Base-by-base conservation (phyloP, 129 eudicot genomes). In the Dittrichia graveolens region DNA sequence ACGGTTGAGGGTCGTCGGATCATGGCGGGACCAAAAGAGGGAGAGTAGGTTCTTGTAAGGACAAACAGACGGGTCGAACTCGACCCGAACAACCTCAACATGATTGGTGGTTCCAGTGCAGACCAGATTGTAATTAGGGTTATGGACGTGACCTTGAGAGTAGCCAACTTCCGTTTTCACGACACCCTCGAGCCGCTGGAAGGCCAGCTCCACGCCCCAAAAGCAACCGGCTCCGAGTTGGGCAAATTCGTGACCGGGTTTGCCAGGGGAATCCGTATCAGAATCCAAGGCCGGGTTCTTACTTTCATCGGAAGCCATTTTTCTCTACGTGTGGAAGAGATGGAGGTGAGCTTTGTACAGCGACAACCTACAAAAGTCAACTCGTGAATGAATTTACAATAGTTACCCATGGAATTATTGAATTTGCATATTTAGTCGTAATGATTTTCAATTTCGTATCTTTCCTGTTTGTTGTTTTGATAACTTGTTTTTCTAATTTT, bases 171-270 rank as follows among this genome's bases (percentile, higher is more conserved):
- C 96, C 7, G 96, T 91, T 67, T 86, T 86, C 59, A 80, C 83
- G 4, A 91, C 96, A 2, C 97, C 97, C 8, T 72, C 64, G 8
- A 88, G 70, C 8, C 97, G 79, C 87, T 91, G 97, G 75, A 82
- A 91, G 0, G 97, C 87, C 9, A 88, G 79, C 75, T 91, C 97
- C 15, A 91, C 91, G 4, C 97, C 83, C 97, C 96, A 91, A 72
- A 91, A 91, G 79, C 97, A 91, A 13, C 96, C 97, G 10, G 97
- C 97, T 4, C 79, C 97, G 56, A 91, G 88, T 62, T 91, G 87
- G 55, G 97, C 97, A 12, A 91, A 55, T 60, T 85, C 86, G 62
- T 81, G 79, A 56, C 85, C 88, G 81, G 91, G 79, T 10, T 79
- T 75, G 5, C 34, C 70, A 48, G 95, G 95, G 39, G 50, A 34